Evolutionary conservation across 208 protist genomes (phyloP), one percentile per base, ranked within the genome.

Genomic region (Borovskyia barvae): DNA sequence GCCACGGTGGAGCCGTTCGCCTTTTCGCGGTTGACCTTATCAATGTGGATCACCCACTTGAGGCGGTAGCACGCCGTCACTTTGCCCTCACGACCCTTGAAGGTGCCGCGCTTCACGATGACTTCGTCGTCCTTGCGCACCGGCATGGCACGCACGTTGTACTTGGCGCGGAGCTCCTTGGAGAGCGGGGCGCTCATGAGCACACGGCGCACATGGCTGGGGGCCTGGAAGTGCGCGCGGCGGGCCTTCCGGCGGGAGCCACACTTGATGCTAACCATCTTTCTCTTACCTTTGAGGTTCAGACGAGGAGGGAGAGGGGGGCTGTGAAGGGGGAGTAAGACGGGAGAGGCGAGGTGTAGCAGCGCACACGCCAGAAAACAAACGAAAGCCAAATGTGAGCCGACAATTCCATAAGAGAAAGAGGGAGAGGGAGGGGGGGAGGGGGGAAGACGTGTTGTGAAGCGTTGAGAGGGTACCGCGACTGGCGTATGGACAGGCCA

Each of bases 111-210:
- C 85, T 95, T 94, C 51, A 97, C 89, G 60, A 90, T 80, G 43
- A 99, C 98, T 85, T 99, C 98, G 73, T 99, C 99, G 57, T 99
- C 98, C 79, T 98, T 99, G 74, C 98, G 96, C 61, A 99, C 93
- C 52, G 99, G 99, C 74, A 99, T 88, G 29, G 96, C 94, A 60
- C 97, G 95, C 20, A 99, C 96, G 72, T 97, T 93, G 94, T 99
- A 97, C 90, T 99, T 99, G 26, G 84, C 85, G 59, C 97, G 91
- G 25, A 99, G 97, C 67, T 99, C 98, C 80, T 99, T 98, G 22
- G 97, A 99, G 28, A 99, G 94, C 36, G 97, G 81, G 52, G 98
- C 81, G 68, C 81, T 96, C 99, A 99, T 99, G 54, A 98, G 80
- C 33, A 97, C 94, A 70, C 97, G 90, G 60, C 98, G 93, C 56